A percentile compares a stretch with the other conserved stretches of the same genome.
phyloP scores from a whole-genome alignment of 2,329 filamentous ascomycete genomes.

The Ramularia endophylla region DNA sequence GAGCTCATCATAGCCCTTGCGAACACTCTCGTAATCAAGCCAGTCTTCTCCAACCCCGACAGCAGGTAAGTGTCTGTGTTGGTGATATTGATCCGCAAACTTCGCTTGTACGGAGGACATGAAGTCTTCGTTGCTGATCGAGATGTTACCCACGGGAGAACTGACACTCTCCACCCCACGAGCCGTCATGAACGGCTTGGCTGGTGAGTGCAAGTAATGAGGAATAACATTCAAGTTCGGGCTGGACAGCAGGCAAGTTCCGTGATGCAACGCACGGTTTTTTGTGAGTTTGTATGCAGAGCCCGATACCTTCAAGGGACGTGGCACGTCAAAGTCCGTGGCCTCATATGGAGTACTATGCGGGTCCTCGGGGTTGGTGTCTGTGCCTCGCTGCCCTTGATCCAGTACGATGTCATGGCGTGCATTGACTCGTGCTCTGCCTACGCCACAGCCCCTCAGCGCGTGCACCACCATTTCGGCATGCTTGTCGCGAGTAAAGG shows the following conservation, averaged over 20 bases:
- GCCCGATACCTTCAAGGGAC: slow-evolving; percentile 72
- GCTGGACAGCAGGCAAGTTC: slow-evolving; percentile 76
- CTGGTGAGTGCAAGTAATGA: slow-evolving; percentile 69
- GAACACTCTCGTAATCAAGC: slow-evolving; percentile 50
- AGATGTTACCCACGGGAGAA: slow-evolving; percentile 75
- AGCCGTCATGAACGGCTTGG: slow-evolving; percentile 67
- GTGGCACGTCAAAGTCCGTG: slow-evolving; percentile 25
- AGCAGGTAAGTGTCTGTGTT: slow-evolving; percentile 27
- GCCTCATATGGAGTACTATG: slow-evolving; percentile 41
- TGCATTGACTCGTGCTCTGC: slow-evolving; percentile 69
- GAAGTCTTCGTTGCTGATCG: slow-evolving; percentile 46
- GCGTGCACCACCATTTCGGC: slow-evolving; percentile 91
- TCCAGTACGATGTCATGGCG: slow-evolving; percentile 89
- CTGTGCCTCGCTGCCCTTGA: slow-evolving; percentile 30
- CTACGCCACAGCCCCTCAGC: slow-evolving; percentile 54
- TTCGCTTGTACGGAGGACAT: slow-evolving; percentile 43
- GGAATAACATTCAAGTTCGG: slow-evolving; percentile 67
- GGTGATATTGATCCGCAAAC: slow-evolving; percentile 62
- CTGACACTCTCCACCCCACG: slow-evolving; percentile 88
- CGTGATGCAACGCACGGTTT: slow-evolving; percentile 79
- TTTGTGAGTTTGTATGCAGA: slow-evolving; percentile 92
- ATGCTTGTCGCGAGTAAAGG: slow-evolving; percentile 79
- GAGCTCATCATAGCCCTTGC: slow-evolving; percentile 57
- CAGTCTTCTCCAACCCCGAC: slow-evolving; percentile 49
- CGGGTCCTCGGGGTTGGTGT: slow-evolving; percentile 34